Base-by-base conservation (phyloP, 768 basidiomycete species). In the Rhodotorula babjevae region DNA sequence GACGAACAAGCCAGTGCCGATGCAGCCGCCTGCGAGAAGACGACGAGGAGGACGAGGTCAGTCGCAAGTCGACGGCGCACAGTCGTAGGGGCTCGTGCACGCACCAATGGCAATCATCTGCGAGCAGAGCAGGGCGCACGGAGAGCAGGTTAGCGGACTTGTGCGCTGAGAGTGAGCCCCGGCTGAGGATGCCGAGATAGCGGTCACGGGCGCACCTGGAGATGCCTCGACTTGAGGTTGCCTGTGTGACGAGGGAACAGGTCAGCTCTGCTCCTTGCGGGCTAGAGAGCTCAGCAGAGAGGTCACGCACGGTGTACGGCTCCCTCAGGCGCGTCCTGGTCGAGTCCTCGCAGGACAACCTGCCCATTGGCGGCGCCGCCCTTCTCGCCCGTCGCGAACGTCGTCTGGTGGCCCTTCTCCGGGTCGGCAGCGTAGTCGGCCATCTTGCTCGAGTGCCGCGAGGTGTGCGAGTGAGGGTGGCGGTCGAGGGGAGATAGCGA, bases 1-100 rank as follows among this genome's bases (percentile, higher is more conserved):
- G 23, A 88, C 79, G 79, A 88, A 87, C 8, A 87, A 81, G 62
- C 87, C 60, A 2, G 60, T 61, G 44, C 60, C 58, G 33, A 58
- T 58, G 57, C 57, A 58, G 5, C 57, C 57, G 3, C 57, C 50
- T 61, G 60, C 19, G n/a, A 1, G 46, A n/a, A n/a, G n/a, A n/a
- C n/a, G n/a, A n/a, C 10, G 5, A 12, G 7, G 44, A 10, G n/a
- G 36, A 42, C 10, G 2, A 40, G 29, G 55, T 56, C 29, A 56
- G 55, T 56, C 12, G 25, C 8, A n/a, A 0, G 50, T 5, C 10
- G 25, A 3, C 55, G 29, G 10, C 10, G 15, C 23, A 9, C 33
- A 6, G 12, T 23, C 7, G 18, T 9, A 31, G 12, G 25, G 5
- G 25, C 25, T 7, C 10, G 9, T 1, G 10, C 8, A 42, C 40